These are phyloP conservation scores for Spergularia bocconei DNA, from an alignment of 148 eudicot species.

Conservation along the genomic window DNA sequence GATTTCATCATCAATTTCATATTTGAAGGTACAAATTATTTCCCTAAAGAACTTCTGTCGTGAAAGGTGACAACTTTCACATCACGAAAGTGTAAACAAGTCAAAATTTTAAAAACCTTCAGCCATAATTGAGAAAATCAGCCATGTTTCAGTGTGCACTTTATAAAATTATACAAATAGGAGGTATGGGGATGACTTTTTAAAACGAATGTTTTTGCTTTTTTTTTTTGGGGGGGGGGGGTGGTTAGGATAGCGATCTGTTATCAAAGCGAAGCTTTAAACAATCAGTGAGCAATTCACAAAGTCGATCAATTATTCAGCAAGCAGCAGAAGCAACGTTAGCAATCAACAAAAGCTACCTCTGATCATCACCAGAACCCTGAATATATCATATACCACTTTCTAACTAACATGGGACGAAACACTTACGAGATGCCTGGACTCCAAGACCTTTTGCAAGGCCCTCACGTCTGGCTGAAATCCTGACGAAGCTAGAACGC, in stretches of 20 bases:
- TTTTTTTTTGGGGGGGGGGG: not conserved
- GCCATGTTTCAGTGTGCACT: too few species aligned
- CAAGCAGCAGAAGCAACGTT: not conserved
- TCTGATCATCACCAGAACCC: not conserved
- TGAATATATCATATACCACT: not conserved
- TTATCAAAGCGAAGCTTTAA: not conserved
- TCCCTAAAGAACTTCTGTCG: too few species aligned
- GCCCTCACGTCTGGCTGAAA: slow-evolving; percentile 99
- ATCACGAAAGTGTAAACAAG: too few species aligned
- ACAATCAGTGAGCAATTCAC: not conserved
- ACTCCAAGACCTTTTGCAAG: slow-evolving; percentile 74
- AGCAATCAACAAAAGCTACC: not conserved
- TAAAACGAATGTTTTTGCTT: too few species aligned
- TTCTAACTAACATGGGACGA: not conserved
- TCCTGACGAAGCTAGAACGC: slow-evolving; percentile 84
- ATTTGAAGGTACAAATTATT: too few species aligned
- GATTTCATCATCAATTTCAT: too few species aligned
- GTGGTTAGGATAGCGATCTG: not conserved
- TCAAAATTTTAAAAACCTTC: too few species aligned
- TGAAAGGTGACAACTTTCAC: too few species aligned
- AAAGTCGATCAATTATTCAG: not conserved
- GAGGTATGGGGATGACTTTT: too few species aligned
- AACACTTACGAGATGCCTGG: slow-evolving; percentile 73
- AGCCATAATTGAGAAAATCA: too few species aligned
- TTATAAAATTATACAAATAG: too few species aligned